Evolutionary conservation across 208 protist species (phyloP).

Genomic region (Lotmaria passim): DNA sequence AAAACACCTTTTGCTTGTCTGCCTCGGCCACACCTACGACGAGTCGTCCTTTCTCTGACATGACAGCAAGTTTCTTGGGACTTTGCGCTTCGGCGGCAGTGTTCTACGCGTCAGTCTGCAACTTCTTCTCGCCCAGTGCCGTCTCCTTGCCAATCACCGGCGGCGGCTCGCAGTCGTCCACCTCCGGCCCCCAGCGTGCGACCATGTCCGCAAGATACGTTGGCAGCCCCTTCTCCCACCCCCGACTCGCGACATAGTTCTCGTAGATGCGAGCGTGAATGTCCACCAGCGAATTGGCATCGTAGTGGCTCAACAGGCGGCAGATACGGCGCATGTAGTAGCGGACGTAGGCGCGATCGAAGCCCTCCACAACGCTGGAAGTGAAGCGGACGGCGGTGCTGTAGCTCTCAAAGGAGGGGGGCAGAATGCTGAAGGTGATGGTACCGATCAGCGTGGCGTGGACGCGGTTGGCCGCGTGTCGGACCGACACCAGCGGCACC

Average conservation of each 20-base stretch:
- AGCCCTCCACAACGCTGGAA: constrained; percentile 31
- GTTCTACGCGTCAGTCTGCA: neutral
- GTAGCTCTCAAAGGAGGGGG: constrained; percentile 69
- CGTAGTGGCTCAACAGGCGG: constrained; percentile 64
- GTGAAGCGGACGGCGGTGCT: constrained; percentile 47
- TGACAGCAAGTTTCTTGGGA: neutral
- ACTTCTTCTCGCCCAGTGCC: neutral
- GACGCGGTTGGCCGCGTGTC: constrained; percentile 44
- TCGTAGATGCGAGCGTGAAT: constrained; percentile 75
- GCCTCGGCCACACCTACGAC: too few relatives aligned
- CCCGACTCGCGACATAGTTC: constrained; percentile 43
- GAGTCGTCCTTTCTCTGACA: neutral
- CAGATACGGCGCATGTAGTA: constrained; percentile 74
- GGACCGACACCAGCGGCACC: constrained; percentile 70
- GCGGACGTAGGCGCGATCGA: constrained; percentile 66
- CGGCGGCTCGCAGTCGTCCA: constrained; percentile 31
- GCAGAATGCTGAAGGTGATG: constrained; percentile 63
- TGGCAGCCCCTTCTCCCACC: constrained; percentile 54
- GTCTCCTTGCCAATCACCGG: constrained; percentile 17
- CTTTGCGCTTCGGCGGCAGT: neutral
- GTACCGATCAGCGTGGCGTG: constrained; percentile 58
- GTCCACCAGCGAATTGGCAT: constrained; percentile 67
- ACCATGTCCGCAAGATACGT: constrained; percentile 55
- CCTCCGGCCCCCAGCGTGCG: constrained; percentile 65
- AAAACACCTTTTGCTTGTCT: neutral